Evolutionary conservation across 1,139 yeast genomes (phyloP), one percentile per base, ranked within the genome.

Genomic region (Debaryomyces nepalensis): DNA sequence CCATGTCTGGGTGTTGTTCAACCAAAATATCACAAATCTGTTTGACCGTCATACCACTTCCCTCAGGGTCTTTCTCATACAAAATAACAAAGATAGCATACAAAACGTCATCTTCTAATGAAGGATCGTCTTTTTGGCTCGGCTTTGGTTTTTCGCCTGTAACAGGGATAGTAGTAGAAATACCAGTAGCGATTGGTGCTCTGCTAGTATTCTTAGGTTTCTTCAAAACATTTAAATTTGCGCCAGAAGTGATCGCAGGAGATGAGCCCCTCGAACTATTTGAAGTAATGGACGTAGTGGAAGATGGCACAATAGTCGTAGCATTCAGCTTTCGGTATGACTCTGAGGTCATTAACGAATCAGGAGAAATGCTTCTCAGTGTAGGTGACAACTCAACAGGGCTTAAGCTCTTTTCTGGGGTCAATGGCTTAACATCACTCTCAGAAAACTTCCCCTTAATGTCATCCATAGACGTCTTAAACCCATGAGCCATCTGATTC

Each of bases 141-240:
- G 95, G 95, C 52, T 70, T 71, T 29, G 91, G 91, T 57, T 88
- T 79, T 55, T 84, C 91, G 26, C 91, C 91, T 6, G 90, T 83
- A 2, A 85, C 87, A 1, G 93, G 93, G 44, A 86, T 85, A 2
- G 86, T 78, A 29, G 89, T 85, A 7, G 89, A 83, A 33, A 86
- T 82, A 37, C 90, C 91, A 26, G 87, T 77, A 10, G 87, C 84
- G 42, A 81, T 78, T 12, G 83, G 79, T 19, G 70, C 73, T 50
- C 75, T 62, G 40, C 73, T 55, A 39, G 73, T 53, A 49, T 57
- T 60, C 52, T 70, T 75, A 35, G 63, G 61, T 51, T 70, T 75
- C 53, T 72, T 68, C 29, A 45, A 31, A 37, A 50, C 31, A 31
- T 19, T 29, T 10, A 27, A 20, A 26, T 27, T 20, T 4, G 39